phyloP scores from a whole-genome alignment of 2,329 filamentous ascomycete species.

The Helicocarpus griseus region DNA sequence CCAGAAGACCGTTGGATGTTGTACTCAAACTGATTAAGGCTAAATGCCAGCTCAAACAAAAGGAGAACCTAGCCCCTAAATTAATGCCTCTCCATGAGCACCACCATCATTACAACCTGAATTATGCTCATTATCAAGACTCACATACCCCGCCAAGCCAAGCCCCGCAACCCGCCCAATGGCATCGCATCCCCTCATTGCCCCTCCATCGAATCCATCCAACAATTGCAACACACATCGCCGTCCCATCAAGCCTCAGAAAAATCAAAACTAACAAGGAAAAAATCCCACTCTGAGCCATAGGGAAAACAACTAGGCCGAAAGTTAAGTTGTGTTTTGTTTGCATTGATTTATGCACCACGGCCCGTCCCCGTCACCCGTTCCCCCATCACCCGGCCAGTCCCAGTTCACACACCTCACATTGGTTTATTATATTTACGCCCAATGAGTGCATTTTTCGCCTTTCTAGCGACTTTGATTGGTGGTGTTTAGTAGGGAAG shows the following conservation, averaged over 20 bases:
- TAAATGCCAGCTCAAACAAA: no score
- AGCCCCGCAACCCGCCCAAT: background rate
- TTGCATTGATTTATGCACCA: background rate
- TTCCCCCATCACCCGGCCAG: background rate
- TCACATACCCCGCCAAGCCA: background rate
- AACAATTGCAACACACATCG: background rate
- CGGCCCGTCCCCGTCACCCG: background rate
- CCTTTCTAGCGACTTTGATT: background rate
- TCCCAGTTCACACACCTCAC: background rate
- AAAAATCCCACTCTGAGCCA: background rate
- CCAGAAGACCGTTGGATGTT: no score
- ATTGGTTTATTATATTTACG: background rate
- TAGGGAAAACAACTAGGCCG: background rate
- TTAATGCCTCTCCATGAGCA: no score
- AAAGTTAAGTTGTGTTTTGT: background rate
- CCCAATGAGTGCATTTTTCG: background rate
- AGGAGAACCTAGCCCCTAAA: no score
- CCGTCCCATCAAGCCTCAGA: background rate
- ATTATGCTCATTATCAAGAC: no score
- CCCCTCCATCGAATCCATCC: background rate
- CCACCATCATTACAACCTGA: no score
- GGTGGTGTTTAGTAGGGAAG: background rate
- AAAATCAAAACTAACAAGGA: background rate
- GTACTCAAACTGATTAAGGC: no score
- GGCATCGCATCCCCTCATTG: background rate